Evolutionary conservation across 768 basidiomycete species (phyloP), one percentile per base, ranked within the genome.

Genomic region (Psilocybe azurescens): DNA sequence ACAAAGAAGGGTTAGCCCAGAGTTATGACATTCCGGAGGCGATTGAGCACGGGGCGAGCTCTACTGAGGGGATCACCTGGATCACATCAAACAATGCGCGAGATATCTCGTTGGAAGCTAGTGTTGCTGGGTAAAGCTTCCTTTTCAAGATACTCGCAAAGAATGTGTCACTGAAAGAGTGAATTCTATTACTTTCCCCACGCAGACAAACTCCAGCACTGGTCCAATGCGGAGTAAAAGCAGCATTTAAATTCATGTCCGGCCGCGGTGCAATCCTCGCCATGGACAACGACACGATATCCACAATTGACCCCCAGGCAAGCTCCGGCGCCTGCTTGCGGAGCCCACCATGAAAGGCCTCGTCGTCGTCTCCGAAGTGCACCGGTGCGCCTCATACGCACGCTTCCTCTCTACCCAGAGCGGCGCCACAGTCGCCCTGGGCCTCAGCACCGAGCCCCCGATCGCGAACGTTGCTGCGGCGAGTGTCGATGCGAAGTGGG

Each of bases 321-420:
- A 60, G 32, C 74, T 77, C 20, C 49, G 70, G 13, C 66, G 60
- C 10, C 74, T 76, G 2, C 68, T 75, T 2, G 56, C 69, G 14
- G 71, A 70, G 30, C 47, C 69, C 5, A 60, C 41, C 3, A 67
- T 73, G 56, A 69, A 67, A 20, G 69, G 59, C 28, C 48, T 57
- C 29, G 74, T 76, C 33, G 58, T 77, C 56, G 73, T 77, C 9
- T 76, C 76, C 20, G 73, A 76, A 52, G 72, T 74, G 6, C 75
- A 77, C 58, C 61, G 61, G 3, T 75, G 73, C 63, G 69, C 73
- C 2, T 74, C 76, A 1, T 77, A 74, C 59, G 74, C 74, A 2
- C 72, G 74, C 1, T 69, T 69, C 47, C 70, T 75, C 18, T 61
- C 70, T 5, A 48, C 69, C 0, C 33, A 67, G 18, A 57, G 28